Conservation (phyloP, 192 early-diverging fungal genomes). For the Coemansia sp. region DNA sequence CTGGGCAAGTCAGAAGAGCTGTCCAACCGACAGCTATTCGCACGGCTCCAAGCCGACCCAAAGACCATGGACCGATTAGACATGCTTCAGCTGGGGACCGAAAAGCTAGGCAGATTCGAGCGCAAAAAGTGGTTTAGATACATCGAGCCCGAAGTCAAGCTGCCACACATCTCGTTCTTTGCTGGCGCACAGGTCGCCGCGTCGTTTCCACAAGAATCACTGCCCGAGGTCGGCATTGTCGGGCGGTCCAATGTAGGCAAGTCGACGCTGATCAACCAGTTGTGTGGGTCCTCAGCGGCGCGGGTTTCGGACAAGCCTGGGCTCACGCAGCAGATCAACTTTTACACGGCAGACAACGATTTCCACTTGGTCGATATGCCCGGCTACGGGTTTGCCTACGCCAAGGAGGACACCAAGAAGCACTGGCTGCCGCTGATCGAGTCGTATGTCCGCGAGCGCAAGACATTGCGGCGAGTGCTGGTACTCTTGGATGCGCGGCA, state of each 20-base stretch:
- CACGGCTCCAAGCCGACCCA: constrained; percentile 28
- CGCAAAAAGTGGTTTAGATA: constrained; percentile 50
- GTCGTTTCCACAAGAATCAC: constrained; percentile 41
- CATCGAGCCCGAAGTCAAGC: constrained; percentile 35
- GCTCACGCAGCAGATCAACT: constrained; percentile 78
- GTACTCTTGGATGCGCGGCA: constrained; percentile 78
- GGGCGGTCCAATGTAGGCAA: constrained; percentile 82
- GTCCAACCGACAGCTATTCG: constrained; percentile 49
- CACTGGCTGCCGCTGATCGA: constrained; percentile 70
- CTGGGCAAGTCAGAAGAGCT: constrained; percentile 3
- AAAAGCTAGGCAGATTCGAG: constrained; percentile 42
- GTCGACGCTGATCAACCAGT: constrained; percentile 69
- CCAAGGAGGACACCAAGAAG: constrained; percentile 57
- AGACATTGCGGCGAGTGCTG: constrained; percentile 60
- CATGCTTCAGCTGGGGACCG: constrained; percentile 39
- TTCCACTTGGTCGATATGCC: constrained; percentile 79
- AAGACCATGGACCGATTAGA: constrained; percentile 43
- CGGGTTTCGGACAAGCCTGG: constrained; percentile 72
- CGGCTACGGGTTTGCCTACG: constrained; percentile 79
- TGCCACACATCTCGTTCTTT: constrained; percentile 50
- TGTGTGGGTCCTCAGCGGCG: constrained; percentile 61
- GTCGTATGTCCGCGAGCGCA: constrained; percentile 58
- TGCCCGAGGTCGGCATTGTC: constrained; percentile 54
- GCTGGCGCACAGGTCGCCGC: constrained; percentile 40
- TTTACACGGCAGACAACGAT: constrained; percentile 62